phyloP scores from a whole-genome alignment of 768 basidiomycete species.

The Suillus ampliporus region DNA sequence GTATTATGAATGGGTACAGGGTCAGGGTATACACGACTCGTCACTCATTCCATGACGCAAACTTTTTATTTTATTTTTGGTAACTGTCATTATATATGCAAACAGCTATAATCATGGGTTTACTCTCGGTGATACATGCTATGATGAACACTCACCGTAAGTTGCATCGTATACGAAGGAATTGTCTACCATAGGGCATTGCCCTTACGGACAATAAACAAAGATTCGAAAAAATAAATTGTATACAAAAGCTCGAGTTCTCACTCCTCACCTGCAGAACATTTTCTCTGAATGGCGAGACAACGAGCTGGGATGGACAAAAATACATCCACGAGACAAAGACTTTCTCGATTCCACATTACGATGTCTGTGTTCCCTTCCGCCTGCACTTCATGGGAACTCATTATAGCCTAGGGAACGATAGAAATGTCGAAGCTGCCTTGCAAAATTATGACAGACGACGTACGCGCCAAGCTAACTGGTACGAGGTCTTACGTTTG shows the following conservation, averaged over 20 bases:
- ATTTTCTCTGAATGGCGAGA: not conserved
- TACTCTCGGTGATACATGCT: not conserved
- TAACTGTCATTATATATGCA: conserved; percentile 1
- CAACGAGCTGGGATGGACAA: conserved; percentile 18
- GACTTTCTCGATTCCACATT: conserved; percentile 8
- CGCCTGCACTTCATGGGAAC: not conserved
- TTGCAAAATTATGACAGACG: conserved; percentile 16
- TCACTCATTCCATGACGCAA: not conserved
- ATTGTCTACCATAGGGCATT: no score
- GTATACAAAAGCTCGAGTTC: not conserved
- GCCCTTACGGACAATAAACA: no score
- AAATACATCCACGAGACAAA: conserved; percentile 7
- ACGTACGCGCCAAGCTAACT: conserved; percentile 12
- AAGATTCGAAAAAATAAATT: not conserved
- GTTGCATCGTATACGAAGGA: no score
- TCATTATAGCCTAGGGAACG: conserved; percentile 19
- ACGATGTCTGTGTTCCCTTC: conserved; percentile 6
- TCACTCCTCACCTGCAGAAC: not conserved
- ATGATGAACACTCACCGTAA: not conserved
- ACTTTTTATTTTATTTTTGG: not conserved
- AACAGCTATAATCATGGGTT: conserved; percentile 5
- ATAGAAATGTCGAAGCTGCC: conserved; percentile 10
- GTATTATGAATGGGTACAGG: not conserved
- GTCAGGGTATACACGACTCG: not conserved
- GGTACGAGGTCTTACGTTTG: conserved; percentile 10